phyloP scores from a whole-genome alignment of 2,329 filamentous ascomycete species.

The Leptographium wingfieldii region DNA sequence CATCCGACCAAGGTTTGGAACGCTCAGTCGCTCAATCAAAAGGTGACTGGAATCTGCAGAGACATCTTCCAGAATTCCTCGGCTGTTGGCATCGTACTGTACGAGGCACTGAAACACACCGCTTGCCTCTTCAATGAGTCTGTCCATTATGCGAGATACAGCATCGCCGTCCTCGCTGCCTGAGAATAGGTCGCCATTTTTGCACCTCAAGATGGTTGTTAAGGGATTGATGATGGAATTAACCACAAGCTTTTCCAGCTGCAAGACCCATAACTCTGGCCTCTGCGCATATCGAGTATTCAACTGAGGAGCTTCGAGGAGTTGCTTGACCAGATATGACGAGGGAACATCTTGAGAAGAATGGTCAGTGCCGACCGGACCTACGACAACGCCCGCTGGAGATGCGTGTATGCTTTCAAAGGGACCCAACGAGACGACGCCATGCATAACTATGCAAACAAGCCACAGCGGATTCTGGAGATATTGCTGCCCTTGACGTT shows the following conservation, averaged over 20 bases:
- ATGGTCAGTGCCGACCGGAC: constrained; percentile 23
- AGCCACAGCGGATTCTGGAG: constrained; percentile 52
- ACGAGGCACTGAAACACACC: constrained; percentile 59
- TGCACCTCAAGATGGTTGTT: constrained; percentile 63
- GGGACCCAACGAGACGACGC: constrained; percentile 35
- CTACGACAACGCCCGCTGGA: constrained; percentile 33
- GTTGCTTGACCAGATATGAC: constrained; percentile 27
- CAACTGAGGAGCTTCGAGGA: constrained; percentile 31
- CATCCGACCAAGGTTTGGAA: constrained; percentile 27
- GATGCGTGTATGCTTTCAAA: constrained; percentile 42
- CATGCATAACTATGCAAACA: constrained; percentile 49
- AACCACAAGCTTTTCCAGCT: constrained; percentile 76
- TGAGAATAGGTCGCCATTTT: constrained; percentile 65
- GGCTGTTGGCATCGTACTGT: constrained; percentile 36
- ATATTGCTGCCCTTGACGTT: neutral
- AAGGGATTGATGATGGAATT: constrained; percentile 76
- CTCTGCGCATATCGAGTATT: constrained; percentile 25
- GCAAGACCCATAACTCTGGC: constrained; percentile 40
- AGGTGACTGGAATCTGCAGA: neutral
- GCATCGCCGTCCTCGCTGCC: constrained; percentile 7
- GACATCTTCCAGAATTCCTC: constrained; percentile 22
- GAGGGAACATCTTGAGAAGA: constrained; percentile 4
- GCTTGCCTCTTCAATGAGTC: constrained; percentile 62
- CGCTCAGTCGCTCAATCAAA: constrained; percentile 28
- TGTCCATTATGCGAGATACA: constrained; percentile 38